These are phyloP conservation scores for Ogataea minuta DNA, from an alignment of 805 yeast species.

Conservation along the genomic window DNA sequence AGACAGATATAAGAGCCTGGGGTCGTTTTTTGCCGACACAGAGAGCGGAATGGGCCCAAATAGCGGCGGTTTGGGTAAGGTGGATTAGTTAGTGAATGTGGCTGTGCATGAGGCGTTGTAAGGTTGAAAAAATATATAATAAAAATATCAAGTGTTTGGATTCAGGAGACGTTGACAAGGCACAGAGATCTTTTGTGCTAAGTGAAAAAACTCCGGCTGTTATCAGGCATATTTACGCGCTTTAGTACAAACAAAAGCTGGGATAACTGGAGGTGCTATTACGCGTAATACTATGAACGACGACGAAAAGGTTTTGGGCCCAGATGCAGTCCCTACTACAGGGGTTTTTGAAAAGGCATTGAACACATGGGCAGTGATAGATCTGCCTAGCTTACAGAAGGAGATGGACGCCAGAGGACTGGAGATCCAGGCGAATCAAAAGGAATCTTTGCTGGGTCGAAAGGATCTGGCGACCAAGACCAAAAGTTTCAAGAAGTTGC, in stretches of 20 bases:
- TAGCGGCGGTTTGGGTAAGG: slow-evolving; percentile 6
- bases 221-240: too few relatives aligned
- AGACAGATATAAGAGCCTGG: slow-evolving; percentile 3
- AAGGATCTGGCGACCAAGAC: slow-evolving; percentile 79
- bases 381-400: slow-evolving; percentile 66
- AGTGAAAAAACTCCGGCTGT: too few relatives aligned
- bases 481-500: slow-evolving; percentile 76
- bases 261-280: slow-evolving; percentile 3
- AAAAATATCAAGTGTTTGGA: neutral
- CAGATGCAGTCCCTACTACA: slow-evolving; percentile 12
- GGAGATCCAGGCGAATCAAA: slow-evolving; percentile 68
- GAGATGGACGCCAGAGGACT: slow-evolving; percentile 72
- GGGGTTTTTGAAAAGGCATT: slow-evolving; percentile 53
- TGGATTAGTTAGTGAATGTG: slow-evolving; percentile 8
- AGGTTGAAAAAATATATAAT: neutral
- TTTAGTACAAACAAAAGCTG: neutral
- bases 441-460: slow-evolving; percentile 63
- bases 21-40: slow-evolving; percentile 9
- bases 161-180: neutral
- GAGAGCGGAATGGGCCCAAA: slow-evolving; percentile 5
- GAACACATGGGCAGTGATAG: slow-evolving; percentile 72
- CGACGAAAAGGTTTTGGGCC: slow-evolving; percentile 6
- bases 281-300: slow-evolving; percentile 7
- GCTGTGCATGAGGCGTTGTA: slow-evolving; percentile 5
- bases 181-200: too few relatives aligned